Conservation (phyloP, 106 monocot genomes). For the Dioscorea dumetorum region DNA sequence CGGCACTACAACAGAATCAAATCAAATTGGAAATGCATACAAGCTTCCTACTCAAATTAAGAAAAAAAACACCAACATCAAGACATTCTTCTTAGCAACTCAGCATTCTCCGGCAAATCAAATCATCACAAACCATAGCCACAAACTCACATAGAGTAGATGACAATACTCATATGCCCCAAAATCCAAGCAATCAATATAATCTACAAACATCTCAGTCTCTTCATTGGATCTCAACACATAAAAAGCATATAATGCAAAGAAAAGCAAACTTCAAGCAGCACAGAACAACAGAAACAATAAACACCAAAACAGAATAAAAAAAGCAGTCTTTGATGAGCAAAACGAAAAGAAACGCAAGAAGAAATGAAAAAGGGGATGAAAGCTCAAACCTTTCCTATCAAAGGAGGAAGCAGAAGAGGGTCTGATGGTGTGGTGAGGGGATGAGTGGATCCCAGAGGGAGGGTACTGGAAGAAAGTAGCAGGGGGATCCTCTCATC, state of each 20-base stretch:
- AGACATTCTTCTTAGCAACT: no score
- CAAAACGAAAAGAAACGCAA: background rate
- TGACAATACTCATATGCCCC: background rate
- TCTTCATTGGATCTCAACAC: background rate
- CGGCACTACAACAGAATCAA: background rate
- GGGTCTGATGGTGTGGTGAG: constrained; percentile 37
- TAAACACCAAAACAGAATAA: no score
- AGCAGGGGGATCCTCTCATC: constrained; percentile 57
- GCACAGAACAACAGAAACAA: no score
- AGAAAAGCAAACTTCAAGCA: background rate
- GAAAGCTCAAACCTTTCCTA: constrained; percentile 28
- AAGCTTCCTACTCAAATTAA: background rate
- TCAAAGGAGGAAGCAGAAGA: constrained; percentile 35
- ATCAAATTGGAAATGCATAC: background rate
- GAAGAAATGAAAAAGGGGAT: background rate
- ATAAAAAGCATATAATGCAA: background rate
- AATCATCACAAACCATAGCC: background rate
- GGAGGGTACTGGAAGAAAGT: constrained; percentile 48
- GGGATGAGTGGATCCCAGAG: constrained; percentile 44
- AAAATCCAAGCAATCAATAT: background rate
- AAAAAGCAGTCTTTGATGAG: no score
- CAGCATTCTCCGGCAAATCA: background rate
- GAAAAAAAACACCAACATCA: background rate
- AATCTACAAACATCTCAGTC: background rate
- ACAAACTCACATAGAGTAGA: background rate